These are phyloP conservation scores for Rutidosis leptorrhynchoides DNA, from an alignment of 129 eudicot genomes.

Conservation along the genomic window DNA sequence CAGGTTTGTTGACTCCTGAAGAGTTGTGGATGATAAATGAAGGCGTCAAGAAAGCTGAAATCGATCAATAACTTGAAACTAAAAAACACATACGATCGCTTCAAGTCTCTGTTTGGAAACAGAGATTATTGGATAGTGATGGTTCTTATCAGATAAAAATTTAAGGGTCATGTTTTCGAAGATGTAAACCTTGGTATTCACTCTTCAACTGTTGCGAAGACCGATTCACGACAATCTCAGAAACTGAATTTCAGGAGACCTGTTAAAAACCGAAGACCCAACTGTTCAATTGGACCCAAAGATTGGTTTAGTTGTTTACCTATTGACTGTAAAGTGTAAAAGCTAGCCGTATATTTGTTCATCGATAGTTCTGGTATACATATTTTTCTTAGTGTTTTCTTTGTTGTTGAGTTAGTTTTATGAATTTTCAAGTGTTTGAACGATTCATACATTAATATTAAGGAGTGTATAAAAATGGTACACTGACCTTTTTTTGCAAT, in stretches of 20 bases:
- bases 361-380: background rate
- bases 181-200: background rate
- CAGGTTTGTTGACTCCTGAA: slow-evolving; percentile 8
- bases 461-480: too few species aligned
- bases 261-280: background rate
- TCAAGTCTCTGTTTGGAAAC: background rate
- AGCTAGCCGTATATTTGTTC: background rate
- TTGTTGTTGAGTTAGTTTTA: too few species aligned
- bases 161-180: background rate
- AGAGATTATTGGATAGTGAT: too few species aligned
- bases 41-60: background rate
- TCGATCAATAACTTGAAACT: background rate
- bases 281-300: background rate
- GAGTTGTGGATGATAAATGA: background rate
- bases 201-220: background rate
- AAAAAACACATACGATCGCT: background rate
- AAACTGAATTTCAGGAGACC: background rate
- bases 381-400: background rate
- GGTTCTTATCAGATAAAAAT: too few species aligned
- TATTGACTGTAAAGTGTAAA: background rate
- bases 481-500: too few species aligned
- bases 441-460: too few species aligned
- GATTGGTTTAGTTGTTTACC: background rate
- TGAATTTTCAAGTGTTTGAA: too few species aligned
- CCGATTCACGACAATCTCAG: background rate